Evolutionary conservation across 176 grass and related monocot species (phyloP).

Genomic region (Zoysia pacifica): DNA sequence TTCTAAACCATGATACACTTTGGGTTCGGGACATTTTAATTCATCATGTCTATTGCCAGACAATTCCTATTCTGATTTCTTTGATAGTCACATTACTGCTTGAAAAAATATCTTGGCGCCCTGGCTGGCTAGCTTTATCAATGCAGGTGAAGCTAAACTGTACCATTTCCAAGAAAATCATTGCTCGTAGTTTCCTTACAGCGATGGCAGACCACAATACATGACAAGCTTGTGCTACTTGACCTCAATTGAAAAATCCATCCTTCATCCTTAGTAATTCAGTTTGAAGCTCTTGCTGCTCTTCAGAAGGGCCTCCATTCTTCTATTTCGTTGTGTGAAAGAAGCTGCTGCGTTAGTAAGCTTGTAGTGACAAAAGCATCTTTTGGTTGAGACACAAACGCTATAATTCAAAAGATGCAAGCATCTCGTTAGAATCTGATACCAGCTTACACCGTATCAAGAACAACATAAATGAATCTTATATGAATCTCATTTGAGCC

Average conservation of each 20-base stretch:
- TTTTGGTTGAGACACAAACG: too few species aligned
- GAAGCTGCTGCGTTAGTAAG: too few species aligned
- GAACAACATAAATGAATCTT: too few species aligned
- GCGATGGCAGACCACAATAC: background rate
- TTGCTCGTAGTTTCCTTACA: background rate
- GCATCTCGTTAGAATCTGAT: too few species aligned
- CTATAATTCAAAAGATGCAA: too few species aligned
- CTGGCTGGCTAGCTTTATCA: too few species aligned
- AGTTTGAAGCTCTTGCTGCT: background rate
- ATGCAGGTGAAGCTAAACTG: background rate
- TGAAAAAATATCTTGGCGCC: background rate
- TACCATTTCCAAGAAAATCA: background rate
- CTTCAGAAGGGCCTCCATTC: background rate
- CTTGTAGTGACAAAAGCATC: too few species aligned
- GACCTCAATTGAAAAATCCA: background rate
- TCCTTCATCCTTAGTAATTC: background rate
- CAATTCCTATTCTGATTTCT: background rate
- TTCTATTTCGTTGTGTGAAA: too few species aligned
- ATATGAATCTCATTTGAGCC: too few species aligned
- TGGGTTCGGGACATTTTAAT: background rate
- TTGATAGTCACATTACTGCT: background rate
- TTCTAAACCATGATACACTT: background rate
- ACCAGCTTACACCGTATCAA: too few species aligned
- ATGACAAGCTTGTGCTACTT: background rate
- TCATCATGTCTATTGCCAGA: background rate